Evolutionary conservation across 345 rosid species (phyloP).

Genomic region (Syzygium aromaticum): DNA sequence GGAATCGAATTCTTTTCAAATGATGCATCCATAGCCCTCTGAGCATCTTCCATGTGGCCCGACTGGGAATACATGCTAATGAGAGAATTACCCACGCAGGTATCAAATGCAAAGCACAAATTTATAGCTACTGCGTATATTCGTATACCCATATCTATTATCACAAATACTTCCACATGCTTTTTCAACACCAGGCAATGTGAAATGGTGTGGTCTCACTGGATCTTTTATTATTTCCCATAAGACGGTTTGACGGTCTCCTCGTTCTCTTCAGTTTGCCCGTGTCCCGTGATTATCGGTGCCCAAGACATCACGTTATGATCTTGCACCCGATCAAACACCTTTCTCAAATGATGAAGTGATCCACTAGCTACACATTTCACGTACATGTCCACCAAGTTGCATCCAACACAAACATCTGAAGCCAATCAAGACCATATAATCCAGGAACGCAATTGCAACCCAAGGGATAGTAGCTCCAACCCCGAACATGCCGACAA

Average conservation of each 20-base stretch:
- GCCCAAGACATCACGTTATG: conserved; percentile 72
- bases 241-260: conserved; percentile 40
- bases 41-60: too few species aligned
- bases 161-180: conserved; percentile 51
- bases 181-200: conserved; percentile 54
- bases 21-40: conserved; percentile 37
- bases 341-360: conserved; percentile 38
- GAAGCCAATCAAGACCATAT: conserved; percentile 29
- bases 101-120: not conserved
- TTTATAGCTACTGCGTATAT: conserved; percentile 1
- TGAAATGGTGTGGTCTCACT: conserved; percentile 53
- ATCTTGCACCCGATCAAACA: conserved; percentile 49
- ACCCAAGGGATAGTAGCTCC: conserved; percentile 8
- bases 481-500: conserved; percentile 45
- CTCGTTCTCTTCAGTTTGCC: conserved; percentile 23
- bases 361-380: conserved; percentile 47
- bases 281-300: conserved; percentile 47
- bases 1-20: conserved; percentile 58
- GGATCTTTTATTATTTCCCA: conserved; percentile 42
- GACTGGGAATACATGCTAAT: too few species aligned
- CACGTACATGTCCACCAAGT: conserved; percentile 68
- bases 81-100: conserved; percentile 6
- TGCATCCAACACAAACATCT: conserved; percentile 61
- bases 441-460: conserved; percentile 60
- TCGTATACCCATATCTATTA: conserved; percentile 30